Conservation (phyloP, 129 eudicot genomes). For the Helichrysum umbraculigerum region DNA sequence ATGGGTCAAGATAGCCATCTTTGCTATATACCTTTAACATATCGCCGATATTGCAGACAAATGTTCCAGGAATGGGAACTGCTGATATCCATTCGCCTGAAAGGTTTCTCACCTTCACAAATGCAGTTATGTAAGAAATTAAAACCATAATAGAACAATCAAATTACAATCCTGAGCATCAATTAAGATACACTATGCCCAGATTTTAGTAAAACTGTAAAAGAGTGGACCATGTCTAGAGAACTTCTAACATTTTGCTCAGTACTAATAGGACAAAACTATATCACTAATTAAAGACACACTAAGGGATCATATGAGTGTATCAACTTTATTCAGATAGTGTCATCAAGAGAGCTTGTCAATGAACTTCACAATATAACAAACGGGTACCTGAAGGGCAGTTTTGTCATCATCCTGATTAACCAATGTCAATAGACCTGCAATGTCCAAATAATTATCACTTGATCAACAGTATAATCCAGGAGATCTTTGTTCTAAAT, state of each 20-base stretch:
- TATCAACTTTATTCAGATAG: neutral
- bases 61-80: conserved; percentile 84
- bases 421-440: conserved; percentile 87
- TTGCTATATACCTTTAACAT: conserved; percentile 75
- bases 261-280: neutral
- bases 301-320: neutral
- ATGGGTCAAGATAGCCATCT: neutral
- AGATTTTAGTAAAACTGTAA: neutral
- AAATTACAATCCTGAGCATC: neutral
- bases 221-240: neutral
- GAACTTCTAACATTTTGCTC: neutral
- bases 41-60: conserved; percentile 95
- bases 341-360: neutral
- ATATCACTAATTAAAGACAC: neutral
- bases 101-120: conserved; percentile 70
- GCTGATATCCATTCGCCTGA: conserved; percentile 99
- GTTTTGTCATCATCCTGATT: conserved; percentile 91
- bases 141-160: conserved; percentile 13
- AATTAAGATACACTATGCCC: neutral
- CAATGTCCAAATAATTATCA: conserved; percentile 13
- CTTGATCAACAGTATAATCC: neutral
- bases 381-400: conserved; percentile 69
- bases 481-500: neutral
- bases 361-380: neutral
- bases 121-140: conserved; percentile 9